Conservation (phyloP, 1,139 yeast species). For the Saccharomycopsis hybrid region DNA sequence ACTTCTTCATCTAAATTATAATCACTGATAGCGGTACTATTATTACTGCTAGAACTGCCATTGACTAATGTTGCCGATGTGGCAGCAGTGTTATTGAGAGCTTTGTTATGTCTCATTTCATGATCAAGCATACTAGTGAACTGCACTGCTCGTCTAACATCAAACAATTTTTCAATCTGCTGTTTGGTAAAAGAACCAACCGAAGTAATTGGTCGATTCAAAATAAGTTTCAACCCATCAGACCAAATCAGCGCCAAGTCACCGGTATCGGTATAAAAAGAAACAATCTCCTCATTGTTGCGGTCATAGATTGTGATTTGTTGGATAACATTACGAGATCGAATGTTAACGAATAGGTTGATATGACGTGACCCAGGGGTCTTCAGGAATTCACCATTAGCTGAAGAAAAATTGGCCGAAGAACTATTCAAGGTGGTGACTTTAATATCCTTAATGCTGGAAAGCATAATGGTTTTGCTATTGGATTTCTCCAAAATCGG, state of each 20-base stretch:
- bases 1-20: no score
- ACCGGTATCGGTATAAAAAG: slow-evolving; percentile 65
- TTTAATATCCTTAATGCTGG: slow-evolving; percentile 7
- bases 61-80: background rate
- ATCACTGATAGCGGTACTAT: background rate
- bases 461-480: slow-evolving; percentile 27
- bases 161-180: slow-evolving; percentile 18
- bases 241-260: slow-evolving; percentile 71
- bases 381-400: no score
- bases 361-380: slow-evolving; percentile 23
- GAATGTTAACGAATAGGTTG: slow-evolving; percentile 38
- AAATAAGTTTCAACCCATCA: slow-evolving; percentile 68
- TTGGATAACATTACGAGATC: slow-evolving; percentile 49
- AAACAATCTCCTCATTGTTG: slow-evolving; percentile 37
- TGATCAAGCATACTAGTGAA: slow-evolving; percentile 12
- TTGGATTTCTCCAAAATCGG: slow-evolving; percentile 24
- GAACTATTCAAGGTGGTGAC: slow-evolving; percentile 16
- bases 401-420: background rate
- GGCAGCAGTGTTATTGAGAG: background rate
- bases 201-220: slow-evolving; percentile 24
- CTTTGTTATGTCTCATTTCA: background rate
- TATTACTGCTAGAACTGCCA: background rate
- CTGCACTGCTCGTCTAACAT: slow-evolving; percentile 19
- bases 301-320: slow-evolving; percentile 46
- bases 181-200: slow-evolving; percentile 14